A percentile compares a stretch with the other conserved stretches of the same genome.
These are phyloP conservation scores for Solanum piurae DNA, from an alignment of 257 asterid species.

Conservation along the genomic window DNA sequence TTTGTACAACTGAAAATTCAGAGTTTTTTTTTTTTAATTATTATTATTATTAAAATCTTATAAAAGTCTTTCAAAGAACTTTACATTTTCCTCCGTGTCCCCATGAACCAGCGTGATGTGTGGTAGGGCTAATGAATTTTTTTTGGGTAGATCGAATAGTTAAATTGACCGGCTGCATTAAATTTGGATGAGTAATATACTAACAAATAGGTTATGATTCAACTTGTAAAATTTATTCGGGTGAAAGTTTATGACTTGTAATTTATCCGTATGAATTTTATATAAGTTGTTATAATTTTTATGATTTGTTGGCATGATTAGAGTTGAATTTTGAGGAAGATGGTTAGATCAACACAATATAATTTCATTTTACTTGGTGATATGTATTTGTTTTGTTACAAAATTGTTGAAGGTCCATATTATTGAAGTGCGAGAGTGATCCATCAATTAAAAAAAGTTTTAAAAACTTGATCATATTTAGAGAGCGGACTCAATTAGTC, in stretches of 20 bases:
- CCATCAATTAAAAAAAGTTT: too few relatives aligned
- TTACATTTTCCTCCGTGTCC: not conserved
- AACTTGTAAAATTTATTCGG: not conserved
- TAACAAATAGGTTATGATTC: accelerated
- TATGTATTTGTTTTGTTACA: too few relatives aligned
- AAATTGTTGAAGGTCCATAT: too few relatives aligned
- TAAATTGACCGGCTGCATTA: not conserved
- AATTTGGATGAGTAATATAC: not conserved
- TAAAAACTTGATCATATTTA: too few relatives aligned
- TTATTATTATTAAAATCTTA: too few relatives aligned
- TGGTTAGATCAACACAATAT: too few relatives aligned
- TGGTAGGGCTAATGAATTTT: too few relatives aligned
- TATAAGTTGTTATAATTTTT: not conserved
- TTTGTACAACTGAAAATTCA: not conserved
- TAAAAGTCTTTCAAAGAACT: too few relatives aligned
- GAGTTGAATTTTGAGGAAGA: not conserved
- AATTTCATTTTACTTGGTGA: too few relatives aligned
- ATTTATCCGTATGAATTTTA: not conserved
- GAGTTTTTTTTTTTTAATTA: not conserved
- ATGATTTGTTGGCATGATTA: not conserved
- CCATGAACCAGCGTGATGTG: not conserved
- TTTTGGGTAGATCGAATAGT: too few relatives aligned
- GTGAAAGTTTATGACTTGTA: not conserved
- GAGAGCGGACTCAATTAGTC: too few relatives aligned
- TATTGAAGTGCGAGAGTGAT: too few relatives aligned